Evolutionary conservation across 176 grass and related monocot genomes (phyloP).

Genomic region (Bonia amplexicaulis): DNA sequence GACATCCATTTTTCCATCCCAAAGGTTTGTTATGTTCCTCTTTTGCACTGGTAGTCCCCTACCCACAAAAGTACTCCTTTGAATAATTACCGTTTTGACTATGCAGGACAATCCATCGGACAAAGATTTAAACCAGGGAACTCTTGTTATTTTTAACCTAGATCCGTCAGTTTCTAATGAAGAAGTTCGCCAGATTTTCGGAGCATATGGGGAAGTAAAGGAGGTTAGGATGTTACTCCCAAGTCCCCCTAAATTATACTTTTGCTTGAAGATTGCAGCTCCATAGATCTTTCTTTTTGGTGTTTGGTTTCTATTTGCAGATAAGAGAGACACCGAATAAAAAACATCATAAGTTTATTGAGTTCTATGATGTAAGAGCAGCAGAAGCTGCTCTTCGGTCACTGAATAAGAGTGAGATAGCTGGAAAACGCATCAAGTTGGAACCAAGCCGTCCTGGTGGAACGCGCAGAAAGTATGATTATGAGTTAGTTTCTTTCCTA

Average conservation of each 20-base stretch:
- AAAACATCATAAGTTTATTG: constrained; percentile 95
- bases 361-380: constrained; percentile 95
- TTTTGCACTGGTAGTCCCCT: not conserved
- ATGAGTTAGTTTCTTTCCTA: not conserved
- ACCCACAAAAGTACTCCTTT: not conserved
- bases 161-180: constrained; percentile 91
- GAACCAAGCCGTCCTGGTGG: constrained; percentile 91
- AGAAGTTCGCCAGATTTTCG: constrained; percentile 73
- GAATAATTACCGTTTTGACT: constrained; percentile 26
- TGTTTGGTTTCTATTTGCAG: constrained; percentile 39
- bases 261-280: not conserved
- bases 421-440: constrained; percentile 89
- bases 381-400: constrained; percentile 84
- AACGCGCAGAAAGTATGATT: constrained; percentile 78
- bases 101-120: constrained; percentile 89
- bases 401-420: constrained; percentile 92
- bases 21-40: constrained; percentile 44
- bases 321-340: constrained; percentile 96
- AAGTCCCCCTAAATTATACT: not conserved
- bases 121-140: constrained; percentile 98
- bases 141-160: constrained; percentile 90
- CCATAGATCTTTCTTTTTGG: not conserved
- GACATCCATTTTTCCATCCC: constrained; percentile 98
- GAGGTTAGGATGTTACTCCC: constrained; percentile 47
- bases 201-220: constrained; percentile 89